phyloP scores from a whole-genome alignment of 2,329 filamentous ascomycete species.

The Exophiala sideris region DNA sequence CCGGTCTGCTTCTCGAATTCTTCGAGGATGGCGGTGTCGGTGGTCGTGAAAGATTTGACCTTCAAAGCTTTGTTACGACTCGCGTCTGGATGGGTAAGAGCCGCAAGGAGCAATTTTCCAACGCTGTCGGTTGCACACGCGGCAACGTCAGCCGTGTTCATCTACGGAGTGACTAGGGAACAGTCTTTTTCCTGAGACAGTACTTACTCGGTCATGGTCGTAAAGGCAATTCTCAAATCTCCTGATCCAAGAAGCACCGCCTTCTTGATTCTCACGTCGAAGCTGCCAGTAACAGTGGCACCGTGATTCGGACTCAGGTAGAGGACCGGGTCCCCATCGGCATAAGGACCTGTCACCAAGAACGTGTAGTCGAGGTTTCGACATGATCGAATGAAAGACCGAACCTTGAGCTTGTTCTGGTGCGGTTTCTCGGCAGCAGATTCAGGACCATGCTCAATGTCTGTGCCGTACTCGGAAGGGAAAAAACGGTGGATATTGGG shows the following conservation, averaged over 20 bases:
- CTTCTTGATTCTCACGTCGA: constrained; percentile 54
- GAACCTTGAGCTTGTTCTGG: constrained; percentile 65
- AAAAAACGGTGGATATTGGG: constrained; percentile 59
- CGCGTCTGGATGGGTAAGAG: constrained; percentile 55
- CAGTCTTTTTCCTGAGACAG: neutral
- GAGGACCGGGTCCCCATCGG: constrained; percentile 46
- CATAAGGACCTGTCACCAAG: constrained; percentile 67
- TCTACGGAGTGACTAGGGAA: neutral
- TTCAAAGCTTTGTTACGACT: constrained; percentile 57
- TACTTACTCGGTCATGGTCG: constrained; percentile 67
- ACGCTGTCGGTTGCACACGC: constrained; percentile 38
- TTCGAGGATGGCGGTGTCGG: constrained; percentile 57
- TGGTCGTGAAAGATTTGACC: constrained; percentile 68
- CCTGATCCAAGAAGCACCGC: constrained; percentile 62
- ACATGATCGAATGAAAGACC: constrained; percentile 50
- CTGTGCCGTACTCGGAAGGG: constrained; percentile 65
- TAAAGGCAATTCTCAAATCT: constrained; percentile 61
- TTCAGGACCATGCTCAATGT: constrained; percentile 57
- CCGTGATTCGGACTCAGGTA: constrained; percentile 47
- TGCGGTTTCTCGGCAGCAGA: constrained; percentile 63
- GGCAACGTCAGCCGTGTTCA: neutral
- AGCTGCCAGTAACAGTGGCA: constrained; percentile 50
- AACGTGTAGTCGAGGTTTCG: constrained; percentile 60
- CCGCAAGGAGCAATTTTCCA: constrained; percentile 62
- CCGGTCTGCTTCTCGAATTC: constrained; percentile 67